Base-by-base conservation (phyloP, 768 basidiomycete species). In the Boletus speciosus region DNA sequence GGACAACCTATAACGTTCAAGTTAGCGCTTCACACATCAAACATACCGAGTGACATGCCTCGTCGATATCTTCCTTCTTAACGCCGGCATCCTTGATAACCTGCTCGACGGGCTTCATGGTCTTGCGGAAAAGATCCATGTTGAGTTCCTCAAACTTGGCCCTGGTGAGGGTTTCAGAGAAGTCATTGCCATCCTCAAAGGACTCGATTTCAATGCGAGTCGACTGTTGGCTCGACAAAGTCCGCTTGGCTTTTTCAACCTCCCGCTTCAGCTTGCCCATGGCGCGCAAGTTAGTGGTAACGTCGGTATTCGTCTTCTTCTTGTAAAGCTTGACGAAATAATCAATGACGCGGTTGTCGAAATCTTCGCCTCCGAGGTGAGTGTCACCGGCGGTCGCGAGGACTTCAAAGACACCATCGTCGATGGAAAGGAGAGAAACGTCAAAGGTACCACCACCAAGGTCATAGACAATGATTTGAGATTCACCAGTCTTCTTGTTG, bases 81-180 rank as follows among this genome's bases (percentile, higher is more conserved):
- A 98, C 88, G 63, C 88, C 88, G 60, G 96, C 90, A 67, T 98
- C 96, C 85, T 97, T 97, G 64, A 98, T 79, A 21, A 98, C 96
- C 74, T 98, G 96, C 74, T 98, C 95, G 57, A 98, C 96, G 59
- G 96, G 96, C 80, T 95, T 95, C 92, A 98, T 93, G 34, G 96
- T 99, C 84, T 96, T 96, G 67, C 96, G 83, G 90, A 99, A 99
- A 49, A 98, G 84, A 66, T 99, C 96, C 78, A 97, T 88, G 84
- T 96, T 97, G 61, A 98, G 81, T 73, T 98, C 95, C 73, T 98
- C 96, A 70, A 99, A 98, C 76, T 97, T 98, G 78, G 96, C 96
- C 51, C 96, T 86, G 49, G 96, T 98, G 32, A 98, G 83, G 6
- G 91, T 92, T 81, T 98, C 96, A 34, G 93, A 90, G 67, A 98